These are phyloP conservation scores for Eremochloa ophiuroides DNA, from an alignment of 176 grass and related monocot species.

Conservation along the genomic window DNA sequence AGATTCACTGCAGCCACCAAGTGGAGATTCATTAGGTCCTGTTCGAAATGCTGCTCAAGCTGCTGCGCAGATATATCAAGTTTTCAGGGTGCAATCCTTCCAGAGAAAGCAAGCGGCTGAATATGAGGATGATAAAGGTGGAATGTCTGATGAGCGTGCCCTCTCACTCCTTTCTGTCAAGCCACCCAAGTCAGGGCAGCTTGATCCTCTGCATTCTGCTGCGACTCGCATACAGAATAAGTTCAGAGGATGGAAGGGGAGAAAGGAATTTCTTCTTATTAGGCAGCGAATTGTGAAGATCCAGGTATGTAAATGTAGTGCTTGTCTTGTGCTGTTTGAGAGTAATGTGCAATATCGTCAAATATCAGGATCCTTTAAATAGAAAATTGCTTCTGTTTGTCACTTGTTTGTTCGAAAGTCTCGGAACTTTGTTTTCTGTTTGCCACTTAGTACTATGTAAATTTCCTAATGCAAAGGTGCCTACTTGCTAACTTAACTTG, in stretches of 20 bases:
- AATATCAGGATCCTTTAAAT: neutral
- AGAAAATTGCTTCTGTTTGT: slow-evolving; percentile 4
- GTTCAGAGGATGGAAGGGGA: slow-evolving; percentile 80
- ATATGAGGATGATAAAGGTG: slow-evolving; percentile 47
- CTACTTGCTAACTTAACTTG: neutral
- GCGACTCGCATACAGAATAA: slow-evolving; percentile 79
- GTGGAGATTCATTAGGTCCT: slow-evolving; percentile 45
- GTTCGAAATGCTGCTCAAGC: slow-evolving; percentile 69
- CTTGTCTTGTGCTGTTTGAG: neutral
- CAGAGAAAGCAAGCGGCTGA: slow-evolving; percentile 51
- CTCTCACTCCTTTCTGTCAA: slow-evolving; percentile 58
- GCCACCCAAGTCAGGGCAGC: slow-evolving; percentile 35
- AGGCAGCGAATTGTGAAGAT: slow-evolving; percentile 71
- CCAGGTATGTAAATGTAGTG: slow-evolving; percentile 51
- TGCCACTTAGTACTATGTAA: slow-evolving; percentile 12
- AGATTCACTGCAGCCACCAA: slow-evolving; percentile 22
- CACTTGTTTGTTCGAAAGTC: neutral
- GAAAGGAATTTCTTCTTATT: slow-evolving; percentile 64
- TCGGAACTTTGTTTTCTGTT: neutral
- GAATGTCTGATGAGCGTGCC: slow-evolving; percentile 46
- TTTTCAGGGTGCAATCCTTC: slow-evolving; percentile 71
- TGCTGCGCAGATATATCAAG: slow-evolving; percentile 59
- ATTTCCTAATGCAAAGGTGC: neutral
- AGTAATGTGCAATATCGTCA: neutral
- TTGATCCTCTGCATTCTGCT: slow-evolving; percentile 59